phyloP scores from a whole-genome alignment of 306 rosid genomes.

The Cucurbita maxima region DNA sequence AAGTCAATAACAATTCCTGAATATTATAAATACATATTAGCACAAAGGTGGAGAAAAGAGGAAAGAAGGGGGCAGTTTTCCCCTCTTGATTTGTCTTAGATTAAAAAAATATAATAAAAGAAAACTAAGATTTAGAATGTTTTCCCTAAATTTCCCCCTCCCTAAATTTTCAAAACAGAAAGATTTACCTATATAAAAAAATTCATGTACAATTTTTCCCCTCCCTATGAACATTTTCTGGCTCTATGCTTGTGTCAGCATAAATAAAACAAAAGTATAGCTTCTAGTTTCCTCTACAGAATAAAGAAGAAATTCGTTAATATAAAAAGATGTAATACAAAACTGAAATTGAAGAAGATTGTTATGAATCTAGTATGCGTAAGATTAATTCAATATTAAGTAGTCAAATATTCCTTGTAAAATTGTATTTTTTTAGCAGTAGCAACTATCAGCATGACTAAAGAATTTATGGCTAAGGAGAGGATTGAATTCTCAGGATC shows the following conservation, averaged over 20 bases:
- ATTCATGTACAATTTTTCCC: neutral
- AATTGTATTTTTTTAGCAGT: neutral
- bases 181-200: neutral
- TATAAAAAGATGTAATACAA: neutral
- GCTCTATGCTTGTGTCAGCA: neutral
- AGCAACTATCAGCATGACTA: neutral
- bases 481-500: neutral
- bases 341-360: neutral
- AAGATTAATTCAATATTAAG: neutral
- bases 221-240: neutral
- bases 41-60: neutral
- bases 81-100: neutral
- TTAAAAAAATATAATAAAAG: neutral
- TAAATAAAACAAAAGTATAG: neutral
- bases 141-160: neutral
- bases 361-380: neutral
- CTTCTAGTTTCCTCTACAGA: neutral
- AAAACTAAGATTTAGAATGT: neutral
- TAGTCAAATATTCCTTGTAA: neutral
- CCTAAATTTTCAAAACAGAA: neutral
- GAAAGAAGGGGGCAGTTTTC: neutral
- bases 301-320: neutral
- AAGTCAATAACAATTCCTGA: constrained; percentile 77
- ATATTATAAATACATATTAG: neutral
- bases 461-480: neutral